phyloP scores from a whole-genome alignment of 164 flowering plant genomes.

The Piper betle region DNA sequence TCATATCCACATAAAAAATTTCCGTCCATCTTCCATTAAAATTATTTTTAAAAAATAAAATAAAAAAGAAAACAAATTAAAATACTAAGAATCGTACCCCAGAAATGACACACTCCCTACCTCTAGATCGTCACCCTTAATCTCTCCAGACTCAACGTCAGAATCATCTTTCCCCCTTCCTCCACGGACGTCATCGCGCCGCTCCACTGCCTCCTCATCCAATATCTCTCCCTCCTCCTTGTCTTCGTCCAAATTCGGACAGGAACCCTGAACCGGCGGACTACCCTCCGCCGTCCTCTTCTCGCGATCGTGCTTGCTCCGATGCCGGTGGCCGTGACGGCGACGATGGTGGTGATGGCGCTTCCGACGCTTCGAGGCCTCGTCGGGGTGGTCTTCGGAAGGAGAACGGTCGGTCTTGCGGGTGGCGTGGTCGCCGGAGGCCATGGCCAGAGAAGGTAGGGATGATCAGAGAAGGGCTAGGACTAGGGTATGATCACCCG shows the following conservation, averaged over 20 bases:
- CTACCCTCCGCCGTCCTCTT: conserved; percentile 11
- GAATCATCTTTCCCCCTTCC: conserved; percentile 17
- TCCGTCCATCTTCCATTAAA: no score
- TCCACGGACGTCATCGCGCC: background rate
- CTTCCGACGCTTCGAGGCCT: conserved; percentile 64
- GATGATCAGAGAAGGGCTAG: background rate
- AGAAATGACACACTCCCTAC: no score
- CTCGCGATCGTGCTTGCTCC: conserved; percentile 31
- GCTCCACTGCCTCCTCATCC: conserved; percentile 35
- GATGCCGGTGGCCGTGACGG: conserved; percentile 37
- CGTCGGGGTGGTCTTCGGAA: conserved; percentile 32
- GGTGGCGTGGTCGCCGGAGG: conserved; percentile 27
- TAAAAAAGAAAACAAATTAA: no score
- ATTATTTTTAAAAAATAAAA: no score
- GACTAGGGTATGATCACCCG: conserved; percentile 1
- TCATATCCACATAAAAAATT: no score
- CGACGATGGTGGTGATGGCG: conserved; percentile 42
- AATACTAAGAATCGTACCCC: no score
- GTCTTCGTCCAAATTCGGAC: conserved; percentile 28
- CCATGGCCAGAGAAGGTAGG: conserved; percentile 21
- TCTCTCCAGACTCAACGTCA: conserved; percentile 40
- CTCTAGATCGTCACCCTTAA: conserved; percentile 13
- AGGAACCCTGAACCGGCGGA: background rate
- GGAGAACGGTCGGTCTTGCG: conserved; percentile 15
- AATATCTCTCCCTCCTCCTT: conserved; percentile 96